These are phyloP conservation scores for Lignosus rhinocerotis DNA, from an alignment of 1,284 basidiomycete genomes.

Conservation along the genomic window DNA sequence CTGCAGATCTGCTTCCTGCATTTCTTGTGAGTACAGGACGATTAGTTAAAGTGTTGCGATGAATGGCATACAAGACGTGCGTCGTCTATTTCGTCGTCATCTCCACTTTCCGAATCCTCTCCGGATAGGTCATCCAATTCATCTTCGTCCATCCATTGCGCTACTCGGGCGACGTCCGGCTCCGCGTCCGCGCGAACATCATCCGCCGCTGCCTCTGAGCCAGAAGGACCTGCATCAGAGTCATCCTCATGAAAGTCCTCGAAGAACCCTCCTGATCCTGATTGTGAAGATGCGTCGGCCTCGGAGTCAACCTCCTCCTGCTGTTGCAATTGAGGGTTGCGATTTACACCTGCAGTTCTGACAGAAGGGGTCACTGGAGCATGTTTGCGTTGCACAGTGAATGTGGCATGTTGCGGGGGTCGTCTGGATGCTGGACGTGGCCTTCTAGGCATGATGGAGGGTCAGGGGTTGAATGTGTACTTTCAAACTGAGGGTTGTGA, in stretches of 20 bases:
- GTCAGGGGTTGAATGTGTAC: background rate
- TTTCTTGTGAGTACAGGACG: background rate
- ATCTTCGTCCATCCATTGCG: constrained; percentile 39
- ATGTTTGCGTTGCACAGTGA: background rate
- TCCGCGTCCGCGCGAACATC: constrained; percentile 29
- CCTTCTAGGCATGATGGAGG: constrained; percentile 32
- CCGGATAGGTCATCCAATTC: constrained; percentile 30
- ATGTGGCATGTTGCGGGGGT: constrained; percentile 12
- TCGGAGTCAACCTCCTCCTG: constrained; percentile 5
- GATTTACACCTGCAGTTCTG: constrained; percentile 1
- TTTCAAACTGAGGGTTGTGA: background rate
- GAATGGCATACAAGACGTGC: constrained; percentile 23
- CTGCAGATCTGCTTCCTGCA: constrained; percentile 49
- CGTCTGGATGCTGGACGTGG: constrained; percentile 31
- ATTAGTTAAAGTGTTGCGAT: background rate
- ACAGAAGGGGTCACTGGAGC: background rate
- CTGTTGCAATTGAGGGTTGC: background rate
- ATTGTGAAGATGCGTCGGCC: constrained; percentile 14
- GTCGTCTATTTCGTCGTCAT: constrained; percentile 20
- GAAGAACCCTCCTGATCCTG: constrained; percentile 5
- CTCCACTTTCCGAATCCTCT: constrained; percentile 23
- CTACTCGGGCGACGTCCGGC: constrained; percentile 32
- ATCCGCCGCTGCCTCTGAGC: constrained; percentile 14
- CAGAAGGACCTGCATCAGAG: constrained; percentile 5
- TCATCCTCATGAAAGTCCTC: background rate